phyloP scores from a whole-genome alignment of 768 basidiomycete genomes.

The Brasilioporus rufonigricans region DNA sequence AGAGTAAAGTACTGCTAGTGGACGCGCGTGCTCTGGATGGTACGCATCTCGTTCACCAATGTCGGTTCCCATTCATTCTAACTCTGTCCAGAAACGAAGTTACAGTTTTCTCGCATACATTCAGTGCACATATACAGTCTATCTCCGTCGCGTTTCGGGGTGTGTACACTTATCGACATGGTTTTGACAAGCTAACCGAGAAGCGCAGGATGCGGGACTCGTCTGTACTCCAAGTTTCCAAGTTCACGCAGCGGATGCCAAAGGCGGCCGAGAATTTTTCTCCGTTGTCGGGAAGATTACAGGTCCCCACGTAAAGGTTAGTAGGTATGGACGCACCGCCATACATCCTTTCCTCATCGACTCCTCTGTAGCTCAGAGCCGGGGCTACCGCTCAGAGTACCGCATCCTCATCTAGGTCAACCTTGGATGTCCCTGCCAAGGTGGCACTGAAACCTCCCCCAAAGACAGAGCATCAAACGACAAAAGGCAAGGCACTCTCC shows the following conservation, averaged over 20 bases:
- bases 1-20: conserved; percentile 55
- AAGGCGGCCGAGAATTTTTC: conserved; percentile 12
- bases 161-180: conserved; percentile 6
- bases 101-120: conserved; percentile 49
- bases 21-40: conserved; percentile 65
- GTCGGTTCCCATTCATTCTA: too few relatives aligned
- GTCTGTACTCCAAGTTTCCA: conserved; percentile 34
- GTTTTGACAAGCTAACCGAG: neutral
- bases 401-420: conserved; percentile 45
- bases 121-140: conserved; percentile 70
- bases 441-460: conserved; percentile 10
- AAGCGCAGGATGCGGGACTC: conserved; percentile 43
- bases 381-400: conserved; percentile 5
- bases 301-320: conserved; percentile 46
- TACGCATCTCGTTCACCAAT: conserved; percentile 29
- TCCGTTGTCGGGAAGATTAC: conserved; percentile 43
- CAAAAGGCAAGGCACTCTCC: conserved; percentile 25
- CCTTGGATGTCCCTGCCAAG: conserved; percentile 31
- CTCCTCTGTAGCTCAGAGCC: conserved; percentile 14
- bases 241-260: conserved; percentile 35
- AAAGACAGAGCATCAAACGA: conserved; percentile 15
- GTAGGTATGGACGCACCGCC: neutral
- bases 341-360: neutral
- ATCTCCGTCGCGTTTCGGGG: conserved; percentile 60
- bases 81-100: conserved; percentile 44